Percentiles rank a stretch among this genome's conserved stretches.
Evolutionary conservation across 2,329 filamentous ascomycete genomes (phyloP).

Genomic region (Elsinoe necatrix): DNA sequence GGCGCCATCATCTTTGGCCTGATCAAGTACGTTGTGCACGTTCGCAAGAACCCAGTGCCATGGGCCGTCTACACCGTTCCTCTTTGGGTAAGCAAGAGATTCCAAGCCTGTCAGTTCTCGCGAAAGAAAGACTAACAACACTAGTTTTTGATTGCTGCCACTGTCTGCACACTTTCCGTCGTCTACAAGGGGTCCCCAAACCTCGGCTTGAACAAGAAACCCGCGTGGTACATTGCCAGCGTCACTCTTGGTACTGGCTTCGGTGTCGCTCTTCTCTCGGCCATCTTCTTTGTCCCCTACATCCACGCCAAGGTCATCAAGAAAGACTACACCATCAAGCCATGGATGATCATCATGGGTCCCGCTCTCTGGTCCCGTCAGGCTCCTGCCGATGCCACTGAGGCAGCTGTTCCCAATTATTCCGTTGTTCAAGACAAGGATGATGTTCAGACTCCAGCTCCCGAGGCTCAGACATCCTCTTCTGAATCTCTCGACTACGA

Average conservation of each 20-base stretch:
- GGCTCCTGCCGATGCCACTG: constrained; percentile 44
- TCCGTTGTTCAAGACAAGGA: constrained; percentile 62
- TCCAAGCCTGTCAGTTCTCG: not conserved
- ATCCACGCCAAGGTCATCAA: constrained; percentile 27
- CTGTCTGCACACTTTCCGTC: constrained; percentile 50
- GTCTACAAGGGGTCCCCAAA: constrained; percentile 38
- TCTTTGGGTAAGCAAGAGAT: constrained; percentile 29
- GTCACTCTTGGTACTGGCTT: constrained; percentile 39
- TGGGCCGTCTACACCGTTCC: constrained; percentile 43
- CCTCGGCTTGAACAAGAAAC: constrained; percentile 39
- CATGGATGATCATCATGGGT: constrained; percentile 29
- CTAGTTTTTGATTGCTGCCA: constrained; percentile 39
- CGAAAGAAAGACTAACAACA: not conserved
- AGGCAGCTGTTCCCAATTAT: constrained; percentile 61
- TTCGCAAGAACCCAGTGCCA: constrained; percentile 42
- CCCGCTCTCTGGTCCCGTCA: constrained; percentile 43
- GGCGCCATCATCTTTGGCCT: constrained; percentile 42
- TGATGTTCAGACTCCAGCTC: constrained; percentile 27
- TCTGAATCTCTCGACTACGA: constrained; percentile 29
- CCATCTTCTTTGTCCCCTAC: constrained; percentile 33
- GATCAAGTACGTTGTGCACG: constrained; percentile 44
- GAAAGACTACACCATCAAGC: constrained; percentile 27
- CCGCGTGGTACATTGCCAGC: constrained; percentile 39
- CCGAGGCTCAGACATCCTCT: constrained; percentile 27
- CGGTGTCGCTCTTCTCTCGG: constrained; percentile 35